Base-by-base conservation (phyloP, 257 asterid species). In the Solanum boliviense region DNA sequence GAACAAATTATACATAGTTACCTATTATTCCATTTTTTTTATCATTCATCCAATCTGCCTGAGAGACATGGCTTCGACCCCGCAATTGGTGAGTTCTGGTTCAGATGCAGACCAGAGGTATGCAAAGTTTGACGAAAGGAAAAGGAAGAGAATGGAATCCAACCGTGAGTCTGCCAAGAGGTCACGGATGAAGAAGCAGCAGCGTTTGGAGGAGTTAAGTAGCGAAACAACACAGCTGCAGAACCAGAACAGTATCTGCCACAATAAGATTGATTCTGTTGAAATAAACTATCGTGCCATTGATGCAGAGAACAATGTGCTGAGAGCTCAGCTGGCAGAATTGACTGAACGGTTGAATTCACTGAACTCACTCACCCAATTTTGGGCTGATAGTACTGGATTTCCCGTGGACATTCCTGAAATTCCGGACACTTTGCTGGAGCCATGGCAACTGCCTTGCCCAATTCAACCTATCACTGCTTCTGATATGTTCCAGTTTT, bases 391-490 rank as follows among this genome's bases (percentile, higher is more conserved):
- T 68, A 92, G 91, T 72, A 96, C 92, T 78, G 99, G 98, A 18
- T 86, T 94, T 73, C 91, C 88, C 1, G 85, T 94, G 32, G 99
- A 95, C 62, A 91, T 94, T 27, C 96, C 95, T 3, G 97, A 95
- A 84, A 92, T 95, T 34, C 98, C 98, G 0, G 95, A 94, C 7
- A 41, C 89, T n/a, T 34, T 90, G 70, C 94, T 92, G 3, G 98
- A 96, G 94, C 98, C 99, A 0, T 96, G 98, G 97, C 98, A 93
- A 94, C 92, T 92, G 52, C 99, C 97, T n/a, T 94, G 92, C 89
- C 94, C 97, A 1, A 89, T 88, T 11, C 96, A 92, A 39, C 95
- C 98, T 18, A 92, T 96, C 79, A 44, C 93, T 23, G 98, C 96
- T 8, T 94, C 93, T 32, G 91, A 93, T 87, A 76, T 90, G 90